Evolutionary conservation across 2,329 filamentous ascomycete species (phyloP), one percentile per base, ranked within the genome.

Genomic region (Fusarium drepaniforme): DNA sequence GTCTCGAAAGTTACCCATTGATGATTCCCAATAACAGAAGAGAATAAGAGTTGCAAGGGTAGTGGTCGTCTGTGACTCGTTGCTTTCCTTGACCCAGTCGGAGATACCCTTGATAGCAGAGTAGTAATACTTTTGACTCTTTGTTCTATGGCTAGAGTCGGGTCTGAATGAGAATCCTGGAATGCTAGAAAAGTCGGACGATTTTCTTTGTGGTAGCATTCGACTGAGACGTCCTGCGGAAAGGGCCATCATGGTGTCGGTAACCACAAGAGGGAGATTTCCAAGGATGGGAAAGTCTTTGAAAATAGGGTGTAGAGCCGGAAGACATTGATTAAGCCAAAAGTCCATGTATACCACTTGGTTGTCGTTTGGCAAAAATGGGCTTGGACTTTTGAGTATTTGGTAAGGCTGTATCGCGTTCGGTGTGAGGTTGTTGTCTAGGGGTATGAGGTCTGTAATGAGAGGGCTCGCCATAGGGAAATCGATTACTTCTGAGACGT

Each of bases 21-120:
- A 77, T 0, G 74, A 75, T 28, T 78, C 77, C 21, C 74, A 51
- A 16, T 74, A 71, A n/a, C 76, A 78, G 18, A 79, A 76, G 3
- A 79, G 60, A 0, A 77, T 57, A 1, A 77, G 56, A 4, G 75
- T 62, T 4, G 75, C 57, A 9, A 78, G 51, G 1, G 63, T 69
- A 0, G 74, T 15, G 7, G 5, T 30, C 0, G 60, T 15, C 4
- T 61, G n/a, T 0, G 60, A 51, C 2, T 57, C 35, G 3, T 5
- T 58, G 8, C 42, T 67, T 1, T 18, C 23, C 5, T 18, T 21
- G 5, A 51, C 64, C 64, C 64, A 72, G 2, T 46, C 44, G 2
- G 60, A 59, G 6, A 74, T 64, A 0, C 49, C 49, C 3, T 23
- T 23, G 15, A 74, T 35, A 0, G 68, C 72, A 13, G 69, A 68